Evolutionary conservation across 352 stramenopile species (phyloP), one percentile per base, ranked within the genome.

Genomic region (Globisporangium cederbergense): DNA sequence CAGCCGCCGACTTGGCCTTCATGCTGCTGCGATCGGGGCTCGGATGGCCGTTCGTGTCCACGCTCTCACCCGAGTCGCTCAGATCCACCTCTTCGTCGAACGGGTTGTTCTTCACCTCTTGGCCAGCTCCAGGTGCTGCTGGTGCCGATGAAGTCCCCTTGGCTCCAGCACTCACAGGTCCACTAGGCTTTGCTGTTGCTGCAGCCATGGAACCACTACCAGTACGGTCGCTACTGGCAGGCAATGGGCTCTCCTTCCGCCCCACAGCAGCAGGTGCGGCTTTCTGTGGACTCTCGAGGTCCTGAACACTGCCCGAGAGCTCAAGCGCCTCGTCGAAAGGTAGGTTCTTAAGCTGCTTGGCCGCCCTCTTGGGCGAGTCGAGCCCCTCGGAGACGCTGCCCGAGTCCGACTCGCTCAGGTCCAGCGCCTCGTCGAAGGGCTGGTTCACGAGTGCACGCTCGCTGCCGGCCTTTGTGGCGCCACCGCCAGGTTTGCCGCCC

Each of bases 51-150:
- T 89, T 86, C 25, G 87, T 96, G 62, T 95, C 87, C 28, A 96
- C 70, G 46, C 87, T 96, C 14, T 88, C 88, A 8, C 80, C 87
- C 11, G 87, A 96, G 64, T 96, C 88, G 57, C 88, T 96, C 42
- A 96, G 57, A 52, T 95, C 88, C 8, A 96, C 77, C 70, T 95
- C 74, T 71, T 94, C 88, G 52, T 97, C 89, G 56, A 95, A 94
- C 55, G 87, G 87, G 32, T 83, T 81, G 70, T 96, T 96, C 65
- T 93, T 94, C 43, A 84, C 67, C 67, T 95, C 87, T 14, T 60
- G 70, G 0, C 71, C 79, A 3, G 65, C 43, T 28, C 49, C 59
- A 13, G 49, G 43, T 22, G 58, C 45, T 22, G 58, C 45, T 36
- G 50, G 28, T 55, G 62, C 77, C 8, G 50, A 36, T 11, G 63